Conservation (phyloP, 1,139 yeast genomes). For the Hemisphaericaspora xylofermentans region DNA sequence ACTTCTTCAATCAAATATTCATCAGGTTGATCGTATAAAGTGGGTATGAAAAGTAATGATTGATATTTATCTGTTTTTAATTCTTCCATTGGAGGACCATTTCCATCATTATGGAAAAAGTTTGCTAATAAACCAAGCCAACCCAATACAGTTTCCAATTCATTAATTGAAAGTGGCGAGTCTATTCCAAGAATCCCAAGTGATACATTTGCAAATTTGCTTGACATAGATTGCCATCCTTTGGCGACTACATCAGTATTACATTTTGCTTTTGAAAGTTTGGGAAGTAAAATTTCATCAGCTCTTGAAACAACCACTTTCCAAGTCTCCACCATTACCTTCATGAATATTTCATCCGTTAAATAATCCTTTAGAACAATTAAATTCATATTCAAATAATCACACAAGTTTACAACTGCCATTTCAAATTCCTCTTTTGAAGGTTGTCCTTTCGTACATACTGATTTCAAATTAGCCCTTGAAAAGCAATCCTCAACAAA, state of each 20-base stretch:
- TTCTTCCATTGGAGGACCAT: constrained; percentile 72
- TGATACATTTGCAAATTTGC: constrained; percentile 51
- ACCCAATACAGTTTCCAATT: constrained; percentile 66
- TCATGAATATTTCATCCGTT: constrained; percentile 55
- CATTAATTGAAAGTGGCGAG: constrained; percentile 55
- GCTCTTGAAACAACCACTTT: constrained; percentile 60
- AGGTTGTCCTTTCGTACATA: constrained; percentile 50
- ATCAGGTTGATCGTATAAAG: constrained; percentile 60
- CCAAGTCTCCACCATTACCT: constrained; percentile 82
- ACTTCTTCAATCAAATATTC: constrained; percentile 56
- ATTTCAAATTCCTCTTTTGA: constrained; percentile 59
- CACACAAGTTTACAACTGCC: constrained; percentile 73
- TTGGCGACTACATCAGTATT: constrained; percentile 11
- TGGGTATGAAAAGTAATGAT: constrained; percentile 62
- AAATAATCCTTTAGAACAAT: constrained; percentile 64
- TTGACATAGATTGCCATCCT: constrained; percentile 51
- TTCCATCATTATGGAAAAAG: constrained; percentile 80
- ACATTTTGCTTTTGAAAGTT: constrained; percentile 52
- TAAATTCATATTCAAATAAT: constrained; percentile 69
- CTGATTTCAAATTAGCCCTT: constrained; percentile 45
- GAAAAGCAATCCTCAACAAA: constrained; percentile 45
- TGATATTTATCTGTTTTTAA: constrained; percentile 67
- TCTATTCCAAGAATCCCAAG: constrained; percentile 33
- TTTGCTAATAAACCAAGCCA: constrained; percentile 73
- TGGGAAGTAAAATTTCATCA: constrained; percentile 70